A percentile compares a stretch with the other conserved stretches of the same genome.
phyloP scores from a whole-genome alignment of 129 eudicot species.

The Helianthus tuberosus region DNA sequence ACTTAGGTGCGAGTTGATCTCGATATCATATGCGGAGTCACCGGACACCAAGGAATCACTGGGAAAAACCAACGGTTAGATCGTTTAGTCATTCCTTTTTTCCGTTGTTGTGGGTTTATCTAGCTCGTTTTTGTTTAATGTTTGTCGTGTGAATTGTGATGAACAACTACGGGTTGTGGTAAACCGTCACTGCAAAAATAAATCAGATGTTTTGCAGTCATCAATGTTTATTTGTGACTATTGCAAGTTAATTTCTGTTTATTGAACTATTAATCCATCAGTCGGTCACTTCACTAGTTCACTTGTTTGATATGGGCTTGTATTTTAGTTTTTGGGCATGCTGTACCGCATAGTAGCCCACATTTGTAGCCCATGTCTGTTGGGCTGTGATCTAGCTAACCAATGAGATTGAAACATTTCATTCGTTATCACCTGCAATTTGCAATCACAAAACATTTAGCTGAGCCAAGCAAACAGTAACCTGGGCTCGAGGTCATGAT shows the following conservation, averaged over 20 bases:
- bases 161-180: conserved; percentile 24
- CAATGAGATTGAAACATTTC: no score
- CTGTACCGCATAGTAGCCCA: not conserved
- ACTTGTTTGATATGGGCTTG: not conserved
- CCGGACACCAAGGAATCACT: conserved; percentile 50
- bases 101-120: conserved; percentile 13
- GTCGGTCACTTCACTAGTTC: not conserved
- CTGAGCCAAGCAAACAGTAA: no score
- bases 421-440: no score
- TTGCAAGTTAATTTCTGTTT: conserved; percentile 23
- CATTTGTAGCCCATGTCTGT: not conserved
- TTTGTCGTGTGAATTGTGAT: conserved; percentile 13
- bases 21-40: conserved; percentile 53
- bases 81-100: conserved; percentile 11
- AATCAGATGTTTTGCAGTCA: conserved; percentile 20
- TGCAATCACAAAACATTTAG: no score
- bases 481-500: no score
- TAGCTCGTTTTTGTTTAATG: conserved; percentile 14
- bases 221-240: conserved; percentile 27
- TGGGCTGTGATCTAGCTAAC: no score
- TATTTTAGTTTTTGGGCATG: not conserved
- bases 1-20: conserved; percentile 58
- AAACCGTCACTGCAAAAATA: conserved; percentile 12
- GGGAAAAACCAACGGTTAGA: conserved; percentile 44
- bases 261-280: not conserved